phyloP scores from a whole-genome alignment of 164 flowering plant species.

The Macadamia tetraphylla region DNA sequence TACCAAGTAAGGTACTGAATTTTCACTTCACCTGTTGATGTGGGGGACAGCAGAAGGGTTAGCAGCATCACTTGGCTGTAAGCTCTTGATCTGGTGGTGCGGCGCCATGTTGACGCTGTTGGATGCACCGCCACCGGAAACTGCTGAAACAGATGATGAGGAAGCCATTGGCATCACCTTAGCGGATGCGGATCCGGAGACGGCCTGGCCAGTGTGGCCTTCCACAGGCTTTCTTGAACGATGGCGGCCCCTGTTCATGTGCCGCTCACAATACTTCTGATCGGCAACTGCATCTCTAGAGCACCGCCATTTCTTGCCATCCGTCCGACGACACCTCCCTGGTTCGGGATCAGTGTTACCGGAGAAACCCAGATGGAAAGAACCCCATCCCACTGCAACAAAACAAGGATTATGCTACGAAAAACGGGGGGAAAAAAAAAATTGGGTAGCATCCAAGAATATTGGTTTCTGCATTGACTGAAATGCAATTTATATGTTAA shows the following conservation, averaged over 20 bases:
- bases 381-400: constrained; percentile 75
- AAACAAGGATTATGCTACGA: no score
- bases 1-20: background rate
- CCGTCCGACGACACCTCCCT: constrained; percentile 91
- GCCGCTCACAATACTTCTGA: constrained; percentile 94
- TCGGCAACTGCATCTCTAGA: constrained; percentile 88
- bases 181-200: constrained; percentile 39
- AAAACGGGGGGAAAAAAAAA: no score
- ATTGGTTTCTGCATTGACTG: no score
- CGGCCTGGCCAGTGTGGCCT: constrained; percentile 79
- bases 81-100: constrained; percentile 43
- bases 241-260: constrained; percentile 93
- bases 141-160: constrained; percentile 29
- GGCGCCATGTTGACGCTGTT: constrained; percentile 35
- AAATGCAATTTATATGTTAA: no score
- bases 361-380: constrained; percentile 83
- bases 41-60: constrained; percentile 25
- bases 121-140: constrained; percentile 27
- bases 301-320: constrained; percentile 99
- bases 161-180: constrained; percentile 39
- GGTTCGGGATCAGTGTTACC: constrained; percentile 88
- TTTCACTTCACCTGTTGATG: constrained; percentile 48
- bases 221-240: constrained; percentile 99
- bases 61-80: constrained; percentile 30
- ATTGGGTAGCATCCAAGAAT: no score